These are phyloP conservation scores for Metarhizium robertsii DNA, from an alignment of 2,329 filamentous ascomycete genomes.

Conservation along the genomic window DNA sequence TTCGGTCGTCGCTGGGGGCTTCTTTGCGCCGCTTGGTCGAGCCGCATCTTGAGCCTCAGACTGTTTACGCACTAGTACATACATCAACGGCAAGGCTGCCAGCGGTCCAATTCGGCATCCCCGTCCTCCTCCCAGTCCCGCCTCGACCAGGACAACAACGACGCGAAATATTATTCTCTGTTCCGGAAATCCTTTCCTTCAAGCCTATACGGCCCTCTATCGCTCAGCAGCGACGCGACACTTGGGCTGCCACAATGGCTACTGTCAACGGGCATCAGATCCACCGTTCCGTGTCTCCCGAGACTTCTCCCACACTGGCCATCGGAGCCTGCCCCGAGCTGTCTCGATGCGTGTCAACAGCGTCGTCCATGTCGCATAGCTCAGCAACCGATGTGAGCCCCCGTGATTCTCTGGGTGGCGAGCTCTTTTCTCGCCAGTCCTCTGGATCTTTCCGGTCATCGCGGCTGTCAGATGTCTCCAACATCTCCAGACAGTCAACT, in stretches of 20 bases:
- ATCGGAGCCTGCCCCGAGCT: constrained; percentile 49
- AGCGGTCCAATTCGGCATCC: constrained; percentile 2
- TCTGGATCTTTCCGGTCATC: constrained; percentile 47
- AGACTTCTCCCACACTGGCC: constrained; percentile 51
- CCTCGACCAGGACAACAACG: not conserved
- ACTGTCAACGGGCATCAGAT: constrained; percentile 21
- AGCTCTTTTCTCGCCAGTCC: constrained; percentile 47
- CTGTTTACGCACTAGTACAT: constrained; percentile 2
- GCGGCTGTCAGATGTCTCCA: constrained; percentile 32
- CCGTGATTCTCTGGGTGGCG: constrained; percentile 48
- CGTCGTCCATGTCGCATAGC: constrained; percentile 49
- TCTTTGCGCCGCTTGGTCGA: constrained; percentile 5
- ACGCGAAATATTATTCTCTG: not conserved
- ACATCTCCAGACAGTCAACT: constrained; percentile 35
- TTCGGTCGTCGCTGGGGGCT: not conserved
- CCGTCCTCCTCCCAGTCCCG: not conserved
- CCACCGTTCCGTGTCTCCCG: constrained; percentile 39
- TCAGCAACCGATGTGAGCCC: constrained; percentile 40
- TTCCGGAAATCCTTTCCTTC: not conserved
- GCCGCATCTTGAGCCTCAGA: constrained; percentile 4
- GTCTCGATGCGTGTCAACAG: constrained; percentile 54
- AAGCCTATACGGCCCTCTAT: not conserved
- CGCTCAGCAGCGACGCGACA: not conserved
- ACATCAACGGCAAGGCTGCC: not conserved
- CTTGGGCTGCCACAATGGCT: constrained; percentile 17